phyloP scores from a whole-genome alignment of 2,329 filamentous ascomycete genomes.

The Cordyceps tenuipes region DNA sequence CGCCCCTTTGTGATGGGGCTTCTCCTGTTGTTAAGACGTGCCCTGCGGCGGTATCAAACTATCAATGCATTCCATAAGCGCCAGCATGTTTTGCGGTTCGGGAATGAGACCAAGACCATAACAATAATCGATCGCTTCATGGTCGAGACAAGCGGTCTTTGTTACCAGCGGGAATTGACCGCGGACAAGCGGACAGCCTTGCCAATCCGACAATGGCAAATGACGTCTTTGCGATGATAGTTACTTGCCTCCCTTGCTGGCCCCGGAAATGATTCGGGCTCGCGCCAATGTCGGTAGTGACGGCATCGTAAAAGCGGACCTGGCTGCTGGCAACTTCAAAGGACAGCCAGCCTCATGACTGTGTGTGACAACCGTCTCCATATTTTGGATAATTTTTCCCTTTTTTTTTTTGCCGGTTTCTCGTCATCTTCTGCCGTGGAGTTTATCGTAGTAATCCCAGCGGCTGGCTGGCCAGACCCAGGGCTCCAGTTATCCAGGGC shows the following conservation, averaged over 20 bases:
- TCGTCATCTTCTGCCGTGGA: neutral
- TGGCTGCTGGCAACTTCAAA: neutral
- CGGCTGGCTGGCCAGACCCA: neutral
- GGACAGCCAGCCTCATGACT: conserved; percentile 5
- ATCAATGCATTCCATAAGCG: conserved; percentile 5
- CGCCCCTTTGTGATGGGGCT: neutral
- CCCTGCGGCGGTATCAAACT: neutral
- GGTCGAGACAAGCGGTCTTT: neutral
- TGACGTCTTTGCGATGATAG: neutral
- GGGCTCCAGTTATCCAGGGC: neutral
- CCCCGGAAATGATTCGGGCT: conserved; percentile 5
- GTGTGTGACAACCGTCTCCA: neutral
- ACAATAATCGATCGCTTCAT: neutral
- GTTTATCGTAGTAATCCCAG: neutral
- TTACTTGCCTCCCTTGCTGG: neutral
- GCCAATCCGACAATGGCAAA: neutral
- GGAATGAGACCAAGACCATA: conserved; percentile 9
- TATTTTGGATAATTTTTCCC: conserved; percentile 5
- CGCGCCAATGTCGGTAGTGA: conserved; percentile 10
- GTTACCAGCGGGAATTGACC: neutral
- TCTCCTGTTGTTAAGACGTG: neutral
- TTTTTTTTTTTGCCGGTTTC: neutral
- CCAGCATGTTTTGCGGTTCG: neutral
- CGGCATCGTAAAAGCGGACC: conserved; percentile 11
- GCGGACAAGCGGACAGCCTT: conserved; percentile 3